Evolutionary conservation across 352 stramenopile species (phyloP), one percentile per base, ranked within the genome.

Genomic region (Phytophthora litchii): DNA sequence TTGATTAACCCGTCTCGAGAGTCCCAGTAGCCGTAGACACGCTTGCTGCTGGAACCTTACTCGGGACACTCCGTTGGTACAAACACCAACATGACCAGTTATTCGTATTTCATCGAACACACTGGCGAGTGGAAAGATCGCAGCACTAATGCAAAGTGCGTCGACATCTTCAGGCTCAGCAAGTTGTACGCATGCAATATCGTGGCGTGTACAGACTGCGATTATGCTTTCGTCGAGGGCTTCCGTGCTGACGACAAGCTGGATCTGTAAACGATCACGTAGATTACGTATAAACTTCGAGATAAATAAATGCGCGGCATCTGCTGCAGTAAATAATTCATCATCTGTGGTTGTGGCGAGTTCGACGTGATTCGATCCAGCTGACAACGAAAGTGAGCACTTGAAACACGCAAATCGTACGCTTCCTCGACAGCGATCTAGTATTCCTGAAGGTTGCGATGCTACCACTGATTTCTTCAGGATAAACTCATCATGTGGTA

Each of bases 181-280:
- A 34, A 78, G 78, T 42, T 89, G 77, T 7, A 92, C 69, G 32
- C 82, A 92, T 13, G 77, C 79, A 19, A 92, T 80, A 10, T 47
- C 53, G 1, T 82, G 62, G 1, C 60, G 68, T 9, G 64, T 72
- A 54, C 80, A 92, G 1, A 60, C 54, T 7, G 72, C 70, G 2
- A 76, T 70, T 10, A 89, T 60, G 8, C 72, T 62, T 34, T 79
- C 70, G 6, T 80, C 66, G 9, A 89, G 49, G 4, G 57, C 62
- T 45, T 88, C 70, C 0, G 73, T 79, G 34, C 64, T 76, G 6
- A 92, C 50, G 3, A 94, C 1, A 14, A 94, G 54, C 9, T 67
- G 50, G 13, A 92, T 49, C 10, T 60, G 17, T 20, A 72, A 38
- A 5, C 13, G 5, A 5, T 49, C n/a, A 0, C 57, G 59, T 1